Evolutionary conservation across 2,329 filamentous ascomycete species (phyloP), one percentile per base, ranked within the genome.

Genomic region (Dichotomopilus funicola): DNA sequence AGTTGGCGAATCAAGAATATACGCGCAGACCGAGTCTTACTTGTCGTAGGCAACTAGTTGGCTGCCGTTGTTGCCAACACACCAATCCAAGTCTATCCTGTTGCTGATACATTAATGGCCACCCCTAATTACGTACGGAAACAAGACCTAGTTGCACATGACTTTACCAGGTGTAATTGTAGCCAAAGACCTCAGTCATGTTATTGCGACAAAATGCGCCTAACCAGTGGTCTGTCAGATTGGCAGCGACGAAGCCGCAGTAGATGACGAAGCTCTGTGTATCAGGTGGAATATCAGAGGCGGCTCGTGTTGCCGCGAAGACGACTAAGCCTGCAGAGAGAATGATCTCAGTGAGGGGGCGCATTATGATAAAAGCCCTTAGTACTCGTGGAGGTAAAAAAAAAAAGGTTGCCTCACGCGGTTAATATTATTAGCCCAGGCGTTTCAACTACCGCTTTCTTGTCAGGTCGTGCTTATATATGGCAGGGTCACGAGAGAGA

Each of bases 191-290:
- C 1, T 57, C 63, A 57, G 63, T 66, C 59, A 73, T 59, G 44
- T 70, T 59, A 50, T 72, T 71, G 55, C 71, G 69, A 65, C 72
- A 75, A 60, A 72, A 74, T 61, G 72, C 65, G 36, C 71, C 71
- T 1, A 75, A 67, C 54, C 62, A 69, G 55, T 61, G 60, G 10
- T 64, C 65, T 6, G 63, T 61, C 37, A 74, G 59, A 43, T 67
- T 60, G 42, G 67, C 67, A 3, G 68, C 70, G 49, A 68, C 63
- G 62, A 69, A 70, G n/a, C 68, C 70, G 58, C 72, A 75, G 53
- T 67, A 68, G 35, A 54, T 53, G 51, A 69, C 51, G 54, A 73
- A 70, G 36, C 64, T 65, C 12, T 56, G 57, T n/a, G 12, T 53
- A 10, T 37, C 31, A 31, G 44, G 44, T 12, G 44, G 12, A 8